Base-by-base conservation (phyloP, 2,329 filamentous ascomycete species). In the Fusarium anthophilum region DNA sequence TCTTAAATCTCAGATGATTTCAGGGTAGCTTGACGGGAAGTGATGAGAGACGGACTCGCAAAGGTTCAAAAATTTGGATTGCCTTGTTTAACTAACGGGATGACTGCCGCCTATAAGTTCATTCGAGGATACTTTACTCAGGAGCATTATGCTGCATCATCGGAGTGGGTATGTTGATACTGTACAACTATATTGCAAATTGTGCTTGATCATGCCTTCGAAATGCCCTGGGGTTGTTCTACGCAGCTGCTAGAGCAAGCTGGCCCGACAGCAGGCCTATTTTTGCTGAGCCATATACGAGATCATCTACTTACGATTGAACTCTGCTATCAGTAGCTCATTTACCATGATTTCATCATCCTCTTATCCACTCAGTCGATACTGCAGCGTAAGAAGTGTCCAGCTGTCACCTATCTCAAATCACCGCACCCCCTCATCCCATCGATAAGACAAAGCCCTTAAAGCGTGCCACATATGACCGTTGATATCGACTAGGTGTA, bases 311-410 rank as follows among this genome's bases (percentile, higher is more conserved):
- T 20, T 20, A 10, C 2, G 26, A 17, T 5, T 22, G 5, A 30
- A 17, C 8, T 1, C 18, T 14, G 4, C 12, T 2, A 47, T 28
- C 14, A 20, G 3, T 5, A 4, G 8, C 2, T 20, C 8, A 1
- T 28, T 28, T 15, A 8, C 14, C 20, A 12, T 15, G 9, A 30
- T 13, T 32, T 12, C 28, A 12, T 18, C 13, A 18, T 10, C 15
- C 5, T 18, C 15, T 10, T 51, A 4, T 18, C 8, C 6, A 18
- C 28, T 2, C 6, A 24, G 22, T 51, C 8, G 6, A 24, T 14
- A 32, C 48, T 24, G 22, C 22, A 51, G 48, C 22, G 28, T 32
- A 32, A 24, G 22, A 32, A 51, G 12, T 32, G 28, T 13, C 22
- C 18, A 18, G 30, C 2, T 10, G 12, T 24, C 28, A 14, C 22